Evolutionary conservation across 1,284 basidiomycete genomes (phyloP).

Genomic region (Acaromyces ingoldii): DNA sequence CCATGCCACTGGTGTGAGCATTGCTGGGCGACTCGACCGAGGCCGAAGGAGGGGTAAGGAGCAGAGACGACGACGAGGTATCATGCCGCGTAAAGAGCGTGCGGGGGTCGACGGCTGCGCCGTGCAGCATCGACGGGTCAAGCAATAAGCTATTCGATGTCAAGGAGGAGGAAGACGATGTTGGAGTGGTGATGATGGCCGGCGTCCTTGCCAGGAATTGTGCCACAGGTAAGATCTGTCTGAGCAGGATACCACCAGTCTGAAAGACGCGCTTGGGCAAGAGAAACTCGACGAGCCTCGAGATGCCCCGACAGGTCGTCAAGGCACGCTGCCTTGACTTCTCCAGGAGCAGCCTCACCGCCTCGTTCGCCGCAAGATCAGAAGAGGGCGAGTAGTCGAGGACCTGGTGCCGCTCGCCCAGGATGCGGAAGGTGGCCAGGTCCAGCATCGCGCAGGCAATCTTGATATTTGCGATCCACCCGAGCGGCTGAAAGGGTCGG

Average conservation of each 20-base stretch:
- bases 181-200: neutral
- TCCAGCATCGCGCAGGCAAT: slow-evolving; percentile 30
- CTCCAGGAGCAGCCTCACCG: slow-evolving; percentile 29
- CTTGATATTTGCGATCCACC: slow-evolving; percentile 37
- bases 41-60: slow-evolving; percentile 5
- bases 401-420: slow-evolving; percentile 27
- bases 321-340: slow-evolving; percentile 28
- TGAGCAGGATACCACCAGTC: slow-evolving; percentile 29
- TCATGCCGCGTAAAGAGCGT: neutral
- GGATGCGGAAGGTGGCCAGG: slow-evolving; percentile 28
- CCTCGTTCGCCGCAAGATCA: slow-evolving; percentile 2
- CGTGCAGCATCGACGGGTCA: neutral
- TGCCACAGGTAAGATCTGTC: slow-evolving; percentile 33
- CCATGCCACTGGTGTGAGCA: slow-evolving; percentile 3
- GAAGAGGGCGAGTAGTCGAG: too few species aligned
- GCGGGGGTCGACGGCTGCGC: neutral
- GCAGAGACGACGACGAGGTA: slow-evolving; percentile 6
- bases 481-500: slow-evolving; percentile 32
- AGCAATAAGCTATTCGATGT: neutral
- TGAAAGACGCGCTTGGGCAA: slow-evolving; percentile 30
- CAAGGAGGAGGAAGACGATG: neutral
- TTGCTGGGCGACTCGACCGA: neutral
- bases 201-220: slow-evolving; percentile 34
- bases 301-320: slow-evolving; percentile 27
- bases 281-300: slow-evolving; percentile 25